Evolutionary conservation across 495 filamentous ascomycete species (phyloP).

Genomic region (Tetracladium setigerum): DNA sequence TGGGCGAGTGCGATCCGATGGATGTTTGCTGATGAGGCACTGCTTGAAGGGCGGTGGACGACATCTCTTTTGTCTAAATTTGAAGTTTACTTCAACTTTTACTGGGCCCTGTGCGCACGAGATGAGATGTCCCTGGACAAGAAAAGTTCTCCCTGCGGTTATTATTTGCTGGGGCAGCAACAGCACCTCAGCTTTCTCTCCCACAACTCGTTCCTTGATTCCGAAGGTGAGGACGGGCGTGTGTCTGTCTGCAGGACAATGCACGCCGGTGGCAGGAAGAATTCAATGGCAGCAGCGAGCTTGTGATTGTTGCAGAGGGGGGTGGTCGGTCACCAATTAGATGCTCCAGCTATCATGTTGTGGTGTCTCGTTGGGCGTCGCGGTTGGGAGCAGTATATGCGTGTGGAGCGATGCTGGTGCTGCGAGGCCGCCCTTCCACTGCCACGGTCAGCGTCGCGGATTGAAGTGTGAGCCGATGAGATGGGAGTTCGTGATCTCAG

Average conservation of each 20-base stretch:
- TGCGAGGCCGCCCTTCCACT: background rate
- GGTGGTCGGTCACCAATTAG: conserved; percentile 22
- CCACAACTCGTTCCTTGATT: background rate
- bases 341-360: conserved; percentile 19
- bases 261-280: background rate
- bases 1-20: conserved; percentile 37
- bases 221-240: background rate
- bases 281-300: background rate
- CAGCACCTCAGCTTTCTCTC: too few species aligned
- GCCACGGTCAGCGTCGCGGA: background rate
- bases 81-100: too few species aligned
- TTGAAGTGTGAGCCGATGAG: too few species aligned
- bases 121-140: too few species aligned
- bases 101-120: too few species aligned
- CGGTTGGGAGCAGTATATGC: background rate
- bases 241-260: background rate
- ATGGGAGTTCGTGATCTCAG: too few species aligned
- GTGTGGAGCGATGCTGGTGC: conserved; percentile 1
- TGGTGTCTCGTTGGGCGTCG: conserved; percentile 1
- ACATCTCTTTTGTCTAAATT: conserved; percentile 29
- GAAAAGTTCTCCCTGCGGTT: too few species aligned
- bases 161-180: too few species aligned
- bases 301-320: conserved; percentile 15
- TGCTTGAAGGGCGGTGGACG: conserved; percentile 49
- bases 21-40: conserved; percentile 42